Base-by-base conservation (phyloP, 768 basidiomycete species). In the Mycena galericulata region DNA sequence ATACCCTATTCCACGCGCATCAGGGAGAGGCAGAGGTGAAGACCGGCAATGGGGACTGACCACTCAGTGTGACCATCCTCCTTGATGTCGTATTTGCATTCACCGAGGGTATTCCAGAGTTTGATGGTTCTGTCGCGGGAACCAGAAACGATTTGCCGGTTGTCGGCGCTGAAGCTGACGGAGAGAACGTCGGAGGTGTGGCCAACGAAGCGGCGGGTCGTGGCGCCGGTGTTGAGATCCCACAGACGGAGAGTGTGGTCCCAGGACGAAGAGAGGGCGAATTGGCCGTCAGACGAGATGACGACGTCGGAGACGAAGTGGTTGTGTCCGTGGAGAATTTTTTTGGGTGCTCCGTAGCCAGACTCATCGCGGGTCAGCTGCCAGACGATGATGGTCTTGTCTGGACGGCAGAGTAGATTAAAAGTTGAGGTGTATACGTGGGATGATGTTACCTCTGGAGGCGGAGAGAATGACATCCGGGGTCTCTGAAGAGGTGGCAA, bases 371-470 rank as follows among this genome's bases (percentile, higher is more conserved):
- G 94, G 75, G 97, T 98, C 79, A 99, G 87, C 81, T 96, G 93
- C 98, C 98, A 99, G 79, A 98, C 96, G 79, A 99, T 98, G 87
- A 98, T 95, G 62, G 96, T 98, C 90, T 98, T 99, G 92, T 99
- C 98, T 97, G 80, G 70, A 72, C 70, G 74, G 71, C 74, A 47
- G 66, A 54, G 60, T 73, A 75, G 46, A 67, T 62, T 76, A 73
- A 75, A 74, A 72, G 73, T 75, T 66, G 56, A 70, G 65, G 46
- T 36, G 69, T 64, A 58, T 32, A 68, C 34, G 46, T 36, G 59
- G 27, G 64, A 53, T 82, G 76, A 75, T 87, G 17, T 49, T 67
- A 98, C 96, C 96, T 85, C 98, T 90, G 71, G 98, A 99, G 73
- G 97, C 96, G 73, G 97, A 98, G 82, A 99, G 84, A 83, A 99